These are phyloP conservation scores for Cymbopogon flexuosus DNA, from an alignment of 202 grass and related monocot species.

Conservation along the genomic window DNA sequence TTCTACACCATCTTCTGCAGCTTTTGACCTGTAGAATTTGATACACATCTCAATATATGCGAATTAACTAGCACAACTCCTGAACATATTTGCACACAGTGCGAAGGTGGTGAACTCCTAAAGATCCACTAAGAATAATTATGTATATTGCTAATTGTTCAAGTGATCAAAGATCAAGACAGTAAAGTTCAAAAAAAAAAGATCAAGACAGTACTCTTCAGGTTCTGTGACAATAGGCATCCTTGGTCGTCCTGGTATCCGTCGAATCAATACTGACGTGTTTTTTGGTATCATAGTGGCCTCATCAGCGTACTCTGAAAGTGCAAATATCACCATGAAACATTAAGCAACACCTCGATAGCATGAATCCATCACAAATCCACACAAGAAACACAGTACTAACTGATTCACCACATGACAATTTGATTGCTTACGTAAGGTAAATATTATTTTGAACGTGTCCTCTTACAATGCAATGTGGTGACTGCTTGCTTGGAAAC, in stretches of 20 bases:
- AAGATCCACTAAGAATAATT: constrained; percentile 26
- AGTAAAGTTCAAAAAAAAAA: background rate
- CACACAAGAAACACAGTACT: constrained; percentile 7
- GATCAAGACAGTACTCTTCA: constrained; percentile 72
- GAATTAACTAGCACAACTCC: constrained; percentile 15
- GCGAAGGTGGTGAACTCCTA: background rate
- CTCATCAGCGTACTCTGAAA: constrained; percentile 98
- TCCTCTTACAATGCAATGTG: background rate
- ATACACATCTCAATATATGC: constrained; percentile 13
- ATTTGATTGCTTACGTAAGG: background rate
- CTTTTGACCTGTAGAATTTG: constrained; percentile 61
- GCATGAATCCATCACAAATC: constrained; percentile 20
- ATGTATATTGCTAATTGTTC: constrained; percentile 5
- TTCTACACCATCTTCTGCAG: constrained; percentile 54
- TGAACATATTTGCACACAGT: constrained; percentile 19
- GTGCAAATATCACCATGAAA: constrained; percentile 39
- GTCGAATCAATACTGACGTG: constrained; percentile 93
- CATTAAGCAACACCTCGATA: constrained; percentile 28
- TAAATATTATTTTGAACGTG: constrained; percentile 8
- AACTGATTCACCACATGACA: background rate
- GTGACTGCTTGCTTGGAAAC: constrained; percentile 9
- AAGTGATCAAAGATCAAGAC: constrained; percentile 28
- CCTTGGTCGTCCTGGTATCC: constrained; percentile 82
- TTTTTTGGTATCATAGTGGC: constrained; percentile 92
- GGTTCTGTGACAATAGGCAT: constrained; percentile 67